Evolutionary conservation across 2,329 filamentous ascomycete genomes (phyloP).

Genomic region (Ramularia collo-cygni): DNA sequence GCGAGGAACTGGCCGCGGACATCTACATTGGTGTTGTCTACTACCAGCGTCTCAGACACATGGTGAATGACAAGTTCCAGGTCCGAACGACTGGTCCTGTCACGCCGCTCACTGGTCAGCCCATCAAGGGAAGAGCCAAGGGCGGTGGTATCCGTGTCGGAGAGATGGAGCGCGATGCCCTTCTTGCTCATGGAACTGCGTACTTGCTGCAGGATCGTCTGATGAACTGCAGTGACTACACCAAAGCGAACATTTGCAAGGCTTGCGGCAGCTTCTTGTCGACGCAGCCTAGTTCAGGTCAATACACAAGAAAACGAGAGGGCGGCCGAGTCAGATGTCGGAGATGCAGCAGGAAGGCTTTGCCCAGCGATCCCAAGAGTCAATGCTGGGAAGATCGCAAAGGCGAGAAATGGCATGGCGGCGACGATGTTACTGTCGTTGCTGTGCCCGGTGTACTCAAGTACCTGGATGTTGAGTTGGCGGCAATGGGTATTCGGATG

Average conservation of each 20-base stretch:
- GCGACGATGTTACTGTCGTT: constrained; percentile 83
- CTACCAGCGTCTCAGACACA: constrained; percentile 96
- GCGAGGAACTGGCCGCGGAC: constrained; percentile 85
- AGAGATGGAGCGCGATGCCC: constrained; percentile 96
- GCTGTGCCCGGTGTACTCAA: constrained; percentile 88
- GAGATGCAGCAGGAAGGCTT: constrained; percentile 29
- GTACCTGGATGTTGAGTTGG: constrained; percentile 89
- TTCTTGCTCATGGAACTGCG: constrained; percentile 90
- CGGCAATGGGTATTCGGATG: constrained; percentile 92
- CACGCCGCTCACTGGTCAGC: constrained; percentile 84
- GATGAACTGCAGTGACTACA: constrained; percentile 95
- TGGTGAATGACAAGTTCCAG: constrained; percentile 99
- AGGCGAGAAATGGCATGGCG: constrained; percentile 76
- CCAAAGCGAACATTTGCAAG: constrained; percentile 81
- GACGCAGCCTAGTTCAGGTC: constrained; percentile 66
- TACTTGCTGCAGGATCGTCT: constrained; percentile 92
- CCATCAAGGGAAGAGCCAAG: constrained; percentile 92
- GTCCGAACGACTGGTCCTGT: constrained; percentile 93
- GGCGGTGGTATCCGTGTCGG: constrained; percentile 98
- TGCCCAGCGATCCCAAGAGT: constrained; percentile 38
- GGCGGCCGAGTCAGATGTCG: constrained; percentile 30
- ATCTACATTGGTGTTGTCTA: constrained; percentile 97
- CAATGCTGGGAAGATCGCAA: constrained; percentile 82
- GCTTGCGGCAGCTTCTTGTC: constrained; percentile 85
- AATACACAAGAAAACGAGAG: constrained; percentile 28